Percentiles rank a stretch among this genome's conserved stretches.
Conservation (phyloP, 2,329 filamentous ascomycete species). For the Cadophora gregata region DNA sequence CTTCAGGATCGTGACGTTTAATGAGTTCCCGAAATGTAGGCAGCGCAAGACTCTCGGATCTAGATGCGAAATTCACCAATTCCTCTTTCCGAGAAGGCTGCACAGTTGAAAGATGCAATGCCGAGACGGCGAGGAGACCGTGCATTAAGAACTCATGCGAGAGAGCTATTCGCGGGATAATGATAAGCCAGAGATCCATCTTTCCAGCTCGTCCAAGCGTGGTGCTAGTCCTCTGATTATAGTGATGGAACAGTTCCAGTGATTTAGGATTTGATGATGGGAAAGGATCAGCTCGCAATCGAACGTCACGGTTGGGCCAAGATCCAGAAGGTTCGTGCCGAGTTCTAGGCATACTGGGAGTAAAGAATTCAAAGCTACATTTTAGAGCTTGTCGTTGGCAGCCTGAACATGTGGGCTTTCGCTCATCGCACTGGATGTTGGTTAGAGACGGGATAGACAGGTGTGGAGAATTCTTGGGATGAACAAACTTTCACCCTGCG, state of each 20-base stretch:
- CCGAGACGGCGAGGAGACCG: slow-evolving; percentile 41
- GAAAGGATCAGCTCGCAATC: background rate
- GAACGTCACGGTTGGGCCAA: background rate
- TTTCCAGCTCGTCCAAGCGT: background rate
- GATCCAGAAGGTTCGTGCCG: background rate
- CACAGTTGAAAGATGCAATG: slow-evolving; percentile 36
- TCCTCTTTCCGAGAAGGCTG: slow-evolving; percentile 25
- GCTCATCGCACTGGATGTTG: slow-evolving; percentile 29
- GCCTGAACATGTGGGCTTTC: slow-evolving; percentile 29
- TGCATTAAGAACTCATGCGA: slow-evolving; percentile 31
- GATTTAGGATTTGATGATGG: slow-evolving; percentile 1
- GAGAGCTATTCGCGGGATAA: slow-evolving; percentile 29
- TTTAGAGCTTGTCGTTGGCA: slow-evolving; percentile 24
- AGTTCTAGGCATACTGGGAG: background rate
- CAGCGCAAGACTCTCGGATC: slow-evolving; percentile 22
- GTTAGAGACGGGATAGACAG: background rate
- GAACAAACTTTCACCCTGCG: slow-evolving; percentile 29
- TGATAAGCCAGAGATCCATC: slow-evolving; percentile 24
- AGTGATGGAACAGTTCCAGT: slow-evolving; percentile 22
- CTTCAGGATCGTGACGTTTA: background rate
- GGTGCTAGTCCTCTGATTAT: background rate
- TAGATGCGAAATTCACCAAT: slow-evolving; percentile 20
- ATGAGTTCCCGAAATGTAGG: slow-evolving; percentile 23
- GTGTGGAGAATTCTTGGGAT: background rate
- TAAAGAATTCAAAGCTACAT: slow-evolving; percentile 30